Evolutionary conservation across 1,284 basidiomycete species (phyloP), one percentile per base, ranked within the genome.

Genomic region (Cutaneotrichosporon dermatis): DNA sequence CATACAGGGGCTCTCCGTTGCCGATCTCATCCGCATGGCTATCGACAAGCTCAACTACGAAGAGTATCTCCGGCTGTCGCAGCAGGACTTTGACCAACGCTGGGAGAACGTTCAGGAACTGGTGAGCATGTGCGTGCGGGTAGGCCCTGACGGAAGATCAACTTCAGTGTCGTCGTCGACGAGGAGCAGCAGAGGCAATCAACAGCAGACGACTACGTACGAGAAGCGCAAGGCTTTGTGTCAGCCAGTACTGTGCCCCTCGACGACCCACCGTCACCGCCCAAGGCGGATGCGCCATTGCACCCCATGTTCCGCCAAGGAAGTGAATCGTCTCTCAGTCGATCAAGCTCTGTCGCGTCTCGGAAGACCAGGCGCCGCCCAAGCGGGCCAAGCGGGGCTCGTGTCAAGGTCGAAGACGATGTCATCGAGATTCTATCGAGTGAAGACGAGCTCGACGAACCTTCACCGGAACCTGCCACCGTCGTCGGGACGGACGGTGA

Each of bases 81-180:
- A 89, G 61, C 80, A 80, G 4, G 90, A 94, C 64, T 86, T 83
- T 79, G 86, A 88, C 45, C 83, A 83, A 43, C 82, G 90, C 39
- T 88, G 87, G 89, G 88, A 92, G 73, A 94, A 95, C 73, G 86
- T 94, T 0, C 83, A 89, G 69, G 91, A 94, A 76, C 79, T 95
- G 64, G 85, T 89, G 62, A 87, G 74, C 63, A 1, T 0, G 25
- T 25, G 25, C 8, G 6, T 8, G 7, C 11, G 34, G 8, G 12
- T 34, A 7, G 16, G 25, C 25, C 25, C 45, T 53, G 25, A 40
- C 55, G 33, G 48, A 58, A 78, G 76, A 76, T 77, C 36, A 74
- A 73, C 16, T 78, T 73, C 65, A 71, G 73, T 48, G 76, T 79
- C 2, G 67, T 67, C 11, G 73, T 79, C 6, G 67, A 70, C 3